A percentile compares a stretch with the other conserved stretches of the same genome.
phyloP scores from a whole-genome alignment of 1,284 basidiomycete genomes.

The Sporisorium exsertum region DNA sequence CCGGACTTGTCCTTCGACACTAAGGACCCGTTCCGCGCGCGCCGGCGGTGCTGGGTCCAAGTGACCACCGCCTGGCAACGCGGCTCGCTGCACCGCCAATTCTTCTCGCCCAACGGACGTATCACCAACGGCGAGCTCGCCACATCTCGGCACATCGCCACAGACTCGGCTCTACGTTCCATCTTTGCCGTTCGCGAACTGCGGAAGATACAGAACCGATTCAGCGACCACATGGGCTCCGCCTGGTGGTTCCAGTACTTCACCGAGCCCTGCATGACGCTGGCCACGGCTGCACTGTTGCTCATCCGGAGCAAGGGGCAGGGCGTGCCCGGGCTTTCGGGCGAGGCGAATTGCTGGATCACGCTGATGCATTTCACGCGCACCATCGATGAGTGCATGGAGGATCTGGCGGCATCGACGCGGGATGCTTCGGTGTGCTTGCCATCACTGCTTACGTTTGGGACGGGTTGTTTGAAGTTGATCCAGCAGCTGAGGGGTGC shows the following conservation, averaged over 20 bases:
- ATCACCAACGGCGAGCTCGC: conserved; percentile 52
- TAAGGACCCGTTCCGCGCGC: conserved; percentile 40
- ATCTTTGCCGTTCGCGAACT: conserved; percentile 34
- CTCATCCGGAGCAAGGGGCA: conserved; percentile 43
- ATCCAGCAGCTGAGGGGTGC: conserved; percentile 33
- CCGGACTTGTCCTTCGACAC: conserved; percentile 38
- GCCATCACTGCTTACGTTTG: conserved; percentile 30
- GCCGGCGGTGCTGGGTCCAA: conserved; percentile 40
- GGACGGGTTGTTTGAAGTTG: conserved; percentile 30
- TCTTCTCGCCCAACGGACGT: conserved; percentile 51
- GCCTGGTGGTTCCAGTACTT: conserved; percentile 53
- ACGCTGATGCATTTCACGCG: conserved; percentile 39
- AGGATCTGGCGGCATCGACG: conserved; percentile 31
- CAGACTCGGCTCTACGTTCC: conserved; percentile 36
- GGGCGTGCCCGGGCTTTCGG: conserved; percentile 36
- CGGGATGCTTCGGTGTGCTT: conserved; percentile 20
- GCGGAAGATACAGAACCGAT: conserved; percentile 36
- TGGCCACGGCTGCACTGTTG: conserved; percentile 43
- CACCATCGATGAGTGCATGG: conserved; percentile 37
- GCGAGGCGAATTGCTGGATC: conserved; percentile 39
- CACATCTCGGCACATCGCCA: conserved; percentile 43
- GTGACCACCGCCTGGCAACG: conserved; percentile 47
- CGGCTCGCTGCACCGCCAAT: conserved; percentile 36
- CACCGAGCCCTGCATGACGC: conserved; percentile 53
- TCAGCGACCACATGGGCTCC: conserved; percentile 36